Evolutionary conservation across 805 yeast species (phyloP), one percentile per base, ranked within the genome.

Genomic region (Zygosaccharomyces pseudorouxii): DNA sequence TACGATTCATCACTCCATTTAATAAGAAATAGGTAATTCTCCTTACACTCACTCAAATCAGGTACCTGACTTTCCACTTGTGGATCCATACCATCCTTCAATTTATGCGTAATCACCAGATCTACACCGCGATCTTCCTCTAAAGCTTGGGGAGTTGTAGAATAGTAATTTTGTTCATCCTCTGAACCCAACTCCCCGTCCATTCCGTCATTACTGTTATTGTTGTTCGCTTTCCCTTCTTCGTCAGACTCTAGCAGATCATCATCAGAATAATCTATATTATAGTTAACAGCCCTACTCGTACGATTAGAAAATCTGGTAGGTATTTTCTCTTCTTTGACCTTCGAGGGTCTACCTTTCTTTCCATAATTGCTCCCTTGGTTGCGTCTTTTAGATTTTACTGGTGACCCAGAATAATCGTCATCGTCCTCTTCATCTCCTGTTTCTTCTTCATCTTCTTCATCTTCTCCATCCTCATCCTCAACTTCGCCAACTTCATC

Each of bases 1-100:
- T 93, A 98, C 11, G 97, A 86, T 53, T 81, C 74, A 46, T 79
- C 87, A 16, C 78, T 74, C 99, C 99, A 93, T 70, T 93, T 93
- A 57, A 93, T 77, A 56, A 80, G 70, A 43, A 79, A 76, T 55
- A 77, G 79, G 59, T 74, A 83, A 51, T 79, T 81, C 45, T 71
- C 70, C 57, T 84, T 84, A 37, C 87, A 83, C 41, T 74, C 77
- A 42, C 71, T 67, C 12, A 80, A 54, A 46, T 74, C 71, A 2
- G 67, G 68, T 20, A 71, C 69, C 46, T 65, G 68, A 39, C 50
- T 65, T 38, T 48, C 60, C n/a, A 55, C 27, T 6, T 50, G 38
- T 44, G 60, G 63, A 3, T 59, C 60, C 5, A 52, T 48, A 33
- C 57, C 62, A 18, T 56, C 55, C 31, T 57, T 59, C 11, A 59